Base-by-base conservation (phyloP, 805 yeast genomes). In the Candida ipomoeae region DNA sequence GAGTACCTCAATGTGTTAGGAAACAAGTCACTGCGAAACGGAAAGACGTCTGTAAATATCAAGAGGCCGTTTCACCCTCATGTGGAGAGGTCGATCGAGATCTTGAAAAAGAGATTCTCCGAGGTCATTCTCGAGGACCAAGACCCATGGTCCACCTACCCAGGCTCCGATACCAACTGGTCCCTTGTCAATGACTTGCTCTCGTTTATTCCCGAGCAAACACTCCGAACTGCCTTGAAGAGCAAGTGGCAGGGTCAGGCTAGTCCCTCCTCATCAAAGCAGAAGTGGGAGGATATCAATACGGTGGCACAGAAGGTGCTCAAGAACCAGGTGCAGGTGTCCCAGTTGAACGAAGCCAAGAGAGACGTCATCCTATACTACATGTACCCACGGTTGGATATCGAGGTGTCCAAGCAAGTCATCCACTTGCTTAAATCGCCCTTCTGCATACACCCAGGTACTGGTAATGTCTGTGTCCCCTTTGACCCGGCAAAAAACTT, bases 381-480 rank as follows among this genome's bases (percentile, higher is more conserved):
- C 53, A 69, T 89, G 73, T 92, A 92, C 67, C 99, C 99, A 40
- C 79, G 96, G 61, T 75, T 94, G 54, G 99, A 94, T 79, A 83
- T 87, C 44, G 96, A 91, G 67, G 99, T 94, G 34, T 87, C 98
- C 6, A 80, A 85, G 57, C 94, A 87, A 65, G 76, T 91, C 62
- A 89, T 84, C 69, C 99, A 94, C 73, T 83, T 94, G 69, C 78
- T 94, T 60, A 94, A 94, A 65, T 87, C 97, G 1, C 99, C 99
- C 15, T 94, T 94, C 66, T 92, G 98, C 72, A 84, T 94, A 40
- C 99, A 94, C 66, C 99, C 99, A 1, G 84, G 89, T 2, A 94
- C 99, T 0, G 97, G 97, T 6, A 86, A 88, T 60, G 87, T 94
- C 3, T 94, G 98, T 80, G 96, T 94, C 6, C 97, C 98, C 0